phyloP scores from a whole-genome alignment of 768 basidiomycete species.

The Neoboletus magnificus region DNA sequence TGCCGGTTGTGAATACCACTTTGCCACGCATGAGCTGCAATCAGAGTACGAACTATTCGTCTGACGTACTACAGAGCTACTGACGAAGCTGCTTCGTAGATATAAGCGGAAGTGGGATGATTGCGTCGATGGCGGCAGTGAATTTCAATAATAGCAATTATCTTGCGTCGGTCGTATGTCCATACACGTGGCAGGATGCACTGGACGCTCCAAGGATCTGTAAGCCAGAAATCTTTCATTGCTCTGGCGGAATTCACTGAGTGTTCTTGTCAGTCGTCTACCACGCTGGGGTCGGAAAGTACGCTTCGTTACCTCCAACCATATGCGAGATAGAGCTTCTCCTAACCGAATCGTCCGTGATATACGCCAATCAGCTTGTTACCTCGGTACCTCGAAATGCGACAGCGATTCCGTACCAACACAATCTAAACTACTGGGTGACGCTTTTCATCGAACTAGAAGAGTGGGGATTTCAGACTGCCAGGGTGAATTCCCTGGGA shows the following conservation, averaged over 20 bases:
- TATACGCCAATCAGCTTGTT: neutral
- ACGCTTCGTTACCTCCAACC: neutral
- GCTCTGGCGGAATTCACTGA: neutral
- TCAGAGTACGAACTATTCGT: neutral
- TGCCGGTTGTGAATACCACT: neutral
- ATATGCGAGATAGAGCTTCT: slow-evolving; percentile 4
- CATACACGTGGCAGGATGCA: neutral
- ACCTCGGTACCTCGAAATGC: neutral
- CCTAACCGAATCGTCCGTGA: neutral
- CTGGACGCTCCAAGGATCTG: neutral
- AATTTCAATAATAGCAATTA: slow-evolving; percentile 1
- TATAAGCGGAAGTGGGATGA: neutral
- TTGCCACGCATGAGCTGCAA: neutral
- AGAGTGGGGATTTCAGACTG: neutral
- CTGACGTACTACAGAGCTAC: too few relatives aligned
- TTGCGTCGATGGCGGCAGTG: neutral
- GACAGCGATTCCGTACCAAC: neutral
- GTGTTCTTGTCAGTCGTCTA: neutral
- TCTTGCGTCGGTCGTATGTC: neutral
- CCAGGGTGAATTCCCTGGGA: neutral
- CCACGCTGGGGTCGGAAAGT: neutral
- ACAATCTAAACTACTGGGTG: slow-evolving; percentile 1
- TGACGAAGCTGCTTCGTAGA: neutral
- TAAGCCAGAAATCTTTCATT: neutral
- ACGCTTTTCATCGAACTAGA: neutral